phyloP scores from a whole-genome alignment of 2,329 filamentous ascomycete genomes.

The Bipolaris gigantea region DNA sequence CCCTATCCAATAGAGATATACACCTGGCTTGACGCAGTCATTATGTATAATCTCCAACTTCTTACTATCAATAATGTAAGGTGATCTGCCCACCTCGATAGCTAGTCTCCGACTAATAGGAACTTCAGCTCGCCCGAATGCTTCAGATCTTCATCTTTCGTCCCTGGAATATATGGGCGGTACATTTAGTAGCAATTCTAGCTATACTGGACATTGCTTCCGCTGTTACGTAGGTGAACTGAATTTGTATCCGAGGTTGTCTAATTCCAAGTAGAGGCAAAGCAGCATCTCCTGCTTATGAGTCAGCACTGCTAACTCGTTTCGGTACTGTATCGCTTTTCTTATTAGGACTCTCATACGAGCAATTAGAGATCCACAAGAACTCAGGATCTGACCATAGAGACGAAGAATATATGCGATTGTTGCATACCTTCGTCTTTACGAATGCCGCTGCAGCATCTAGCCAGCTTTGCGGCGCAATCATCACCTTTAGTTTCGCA shows the following conservation, averaged over 20 bases:
- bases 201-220: slow-evolving; percentile 9
- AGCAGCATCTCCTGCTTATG: background rate
- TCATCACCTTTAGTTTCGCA: slow-evolving; percentile 1
- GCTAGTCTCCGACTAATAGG: background rate
- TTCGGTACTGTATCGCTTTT: slow-evolving; percentile 1
- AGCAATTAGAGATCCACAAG: slow-evolving; percentile 5
- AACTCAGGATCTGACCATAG: background rate
- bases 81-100: background rate
- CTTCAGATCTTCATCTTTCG: slow-evolving; percentile 7
- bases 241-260: background rate
- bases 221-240: background rate
- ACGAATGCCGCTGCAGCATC: background rate
- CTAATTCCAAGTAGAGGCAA: slow-evolving; percentile 3
- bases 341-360: background rate
- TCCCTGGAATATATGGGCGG: slow-evolving; percentile 2
- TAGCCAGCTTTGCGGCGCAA: background rate
- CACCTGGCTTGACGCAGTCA: slow-evolving; percentile 7
- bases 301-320: slow-evolving; percentile 5
- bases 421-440: background rate
- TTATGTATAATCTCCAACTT: slow-evolving; percentile 12
- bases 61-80: slow-evolving; percentile 6
- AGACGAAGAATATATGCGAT: background rate
- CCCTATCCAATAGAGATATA: slow-evolving; percentile 4
- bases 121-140: slow-evolving; percentile 2
- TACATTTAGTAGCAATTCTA: slow-evolving; percentile 1